Evolutionary conservation across 495 filamentous ascomycete genomes (phyloP), one percentile per base, ranked within the genome.

Genomic region (Penicillium desertorum): DNA sequence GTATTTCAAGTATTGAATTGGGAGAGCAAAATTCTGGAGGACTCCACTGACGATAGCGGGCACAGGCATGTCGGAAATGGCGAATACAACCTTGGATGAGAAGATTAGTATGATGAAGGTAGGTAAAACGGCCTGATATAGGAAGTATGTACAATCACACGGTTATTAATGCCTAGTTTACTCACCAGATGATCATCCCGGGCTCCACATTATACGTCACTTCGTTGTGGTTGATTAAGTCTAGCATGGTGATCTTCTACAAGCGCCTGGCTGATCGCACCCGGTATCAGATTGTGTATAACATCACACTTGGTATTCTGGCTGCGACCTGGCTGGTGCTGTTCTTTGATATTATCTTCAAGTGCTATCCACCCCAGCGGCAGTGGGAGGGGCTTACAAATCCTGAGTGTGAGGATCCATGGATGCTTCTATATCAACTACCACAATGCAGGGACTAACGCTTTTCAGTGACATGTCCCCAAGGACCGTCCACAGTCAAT

Each of bases 121-220:
- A 66, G 61, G 63, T 66, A n/a, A 36, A 32, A 19, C 27, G 6
- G n/a, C 27, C 25, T 47, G 22, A 1, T 4, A 7, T 30, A 5
- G 45, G 12, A 47, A n/a, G 2, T 7, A 27, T 47, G n/a, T 47
- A 11, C 45, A 6, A 17, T 32, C 14, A 17, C 23, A 48, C 36
- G 2, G 8, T 20, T 9, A 11, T 20, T 48, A 20, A 48, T 32
- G 7, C 4, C 17, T 5, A 29, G 5, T 30, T 19, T 27, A 37
- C 10, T 10, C 27, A 29, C 27, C 51, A 66, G 63, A 63, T 66
- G 64, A 63, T 66, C 56, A 63, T 66, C 42, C 64, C 64, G 27
- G 64, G 64, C 3, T 66, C 64, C 47, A 66, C 61, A 10, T 51
- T 66, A 4, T 66, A 66, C 50, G 58, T 66, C 20, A 66, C 61